Base-by-base conservation (phyloP, 148 eudicot species). In the Pharnaceum exiguum region DNA sequence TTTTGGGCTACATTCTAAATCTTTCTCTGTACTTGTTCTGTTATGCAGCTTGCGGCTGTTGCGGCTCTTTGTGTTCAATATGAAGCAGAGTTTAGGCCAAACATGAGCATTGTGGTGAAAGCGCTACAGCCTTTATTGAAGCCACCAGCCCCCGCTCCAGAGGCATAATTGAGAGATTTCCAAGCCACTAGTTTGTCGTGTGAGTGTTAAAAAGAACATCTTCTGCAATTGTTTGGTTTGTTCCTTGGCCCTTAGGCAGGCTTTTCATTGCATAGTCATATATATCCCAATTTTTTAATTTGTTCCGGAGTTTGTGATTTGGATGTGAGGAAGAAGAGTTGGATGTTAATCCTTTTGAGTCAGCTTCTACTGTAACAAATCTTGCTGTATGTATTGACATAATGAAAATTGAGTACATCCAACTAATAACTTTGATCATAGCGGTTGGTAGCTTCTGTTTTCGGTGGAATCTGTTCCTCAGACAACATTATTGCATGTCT, bases 51-150 rank as follows among this genome's bases (percentile, higher is more conserved):
- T 72, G 90, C 90, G 10, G 86, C 90, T 31, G 84, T 84, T n/a
- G 90, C 90, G 37, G 90, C 90, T 5, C 76, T 84, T 10, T 84
- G 90, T 32, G 86, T 84, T 35, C 86, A 84, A 51, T 84, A 84
- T 54, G 90, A 84, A 63, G 70, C 83, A n/a, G 90, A 84, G 60
- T 83, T 83, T 28, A 70, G 89, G 77, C 89, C 89, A 29, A 83
- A 83, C 60, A 83, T 83, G 89, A 80, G 85, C 76, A 83, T 83
- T 24, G 89, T 83, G 28, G 89, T 83, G 19, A 83, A 83, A 68
- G 89, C 89, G 2, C 82, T 83, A 15, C 89, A 83, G 55, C 89
- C 89, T 5, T 67, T 83, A 19, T 65, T 83, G 28, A 81, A 78
- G 68, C 42, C 79, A 0, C 68, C 81, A 3, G 56, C 82, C 18